These are phyloP conservation scores for Eimeria tenella DNA, from an alignment of 169 alveolate genomes.

Conservation along the genomic window DNA sequence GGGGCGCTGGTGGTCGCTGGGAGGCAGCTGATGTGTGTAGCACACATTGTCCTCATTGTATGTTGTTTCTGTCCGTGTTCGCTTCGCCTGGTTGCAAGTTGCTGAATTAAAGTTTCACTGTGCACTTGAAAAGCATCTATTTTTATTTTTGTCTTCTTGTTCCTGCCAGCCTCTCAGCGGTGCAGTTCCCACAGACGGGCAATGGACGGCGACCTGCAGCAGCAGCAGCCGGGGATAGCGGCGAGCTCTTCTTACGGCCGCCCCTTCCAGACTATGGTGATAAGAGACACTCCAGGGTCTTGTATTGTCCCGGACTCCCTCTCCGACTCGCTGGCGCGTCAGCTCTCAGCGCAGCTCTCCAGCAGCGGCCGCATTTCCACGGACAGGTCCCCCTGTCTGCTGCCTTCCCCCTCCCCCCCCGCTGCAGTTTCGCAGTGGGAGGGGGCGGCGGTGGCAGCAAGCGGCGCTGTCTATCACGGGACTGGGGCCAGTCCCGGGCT, in stretches of 20 bases:
- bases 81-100: too few relatives aligned
- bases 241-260: slow-evolving; percentile 9
- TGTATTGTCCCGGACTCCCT: background rate
- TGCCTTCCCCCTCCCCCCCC: background rate
- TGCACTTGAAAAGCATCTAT: too few relatives aligned
- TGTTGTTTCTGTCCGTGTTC: too few relatives aligned
- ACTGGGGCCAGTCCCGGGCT: too few relatives aligned
- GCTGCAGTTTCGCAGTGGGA: slow-evolving; percentile 4
- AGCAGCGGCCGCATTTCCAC: slow-evolving; percentile 11
- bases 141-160: too few relatives aligned
- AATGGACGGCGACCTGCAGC: slow-evolving; percentile 40
- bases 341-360: slow-evolving; percentile 12
- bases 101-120: too few relatives aligned
- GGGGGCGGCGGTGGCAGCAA: slow-evolving; percentile 22
- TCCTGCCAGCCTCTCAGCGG: background rate
- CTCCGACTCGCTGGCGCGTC: slow-evolving; percentile 5
- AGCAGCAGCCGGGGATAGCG: slow-evolving; percentile 22
- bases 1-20: too few relatives aligned
- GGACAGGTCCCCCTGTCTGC: background rate
- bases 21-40: too few relatives aligned
- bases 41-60: too few relatives aligned
- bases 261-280: slow-evolving; percentile 7
- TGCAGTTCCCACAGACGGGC: background rate
- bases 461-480: background rate
- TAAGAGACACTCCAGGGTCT: background rate